phyloP scores from a whole-genome alignment of 371 early-diverging fungal genomes.

The Mycotypha africana region DNA sequence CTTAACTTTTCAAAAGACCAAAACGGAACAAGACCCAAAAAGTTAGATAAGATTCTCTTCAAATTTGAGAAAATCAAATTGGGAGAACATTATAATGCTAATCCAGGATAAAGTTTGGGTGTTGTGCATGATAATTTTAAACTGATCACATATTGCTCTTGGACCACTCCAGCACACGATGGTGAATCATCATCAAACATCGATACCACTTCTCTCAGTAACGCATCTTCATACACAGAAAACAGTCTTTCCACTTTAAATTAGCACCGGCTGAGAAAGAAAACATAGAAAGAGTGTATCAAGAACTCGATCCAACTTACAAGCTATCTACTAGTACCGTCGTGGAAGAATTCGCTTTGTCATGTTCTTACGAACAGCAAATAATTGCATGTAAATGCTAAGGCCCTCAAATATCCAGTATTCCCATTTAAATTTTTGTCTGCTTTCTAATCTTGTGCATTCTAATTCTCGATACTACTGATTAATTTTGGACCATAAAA shows the following conservation, averaged over 20 bases:
- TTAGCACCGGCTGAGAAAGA: constrained; percentile 5
- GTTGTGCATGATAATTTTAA: constrained; percentile 1
- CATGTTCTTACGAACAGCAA: constrained; percentile 15
- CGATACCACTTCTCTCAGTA: too few relatives aligned
- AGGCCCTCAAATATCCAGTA: too few relatives aligned
- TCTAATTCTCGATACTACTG: constrained; percentile 15
- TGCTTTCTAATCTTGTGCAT: constrained; percentile 12
- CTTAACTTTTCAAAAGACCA: too few relatives aligned
- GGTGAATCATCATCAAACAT: too few relatives aligned
- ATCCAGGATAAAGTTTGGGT: constrained; percentile 7
- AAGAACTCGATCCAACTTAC: constrained; percentile 4
- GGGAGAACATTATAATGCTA: constrained; percentile 9
- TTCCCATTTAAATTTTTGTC: too few relatives aligned
- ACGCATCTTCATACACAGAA: constrained; percentile 1
- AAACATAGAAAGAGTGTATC: constrained; percentile 8
- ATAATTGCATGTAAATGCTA: too few relatives aligned
- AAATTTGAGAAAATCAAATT: too few relatives aligned
- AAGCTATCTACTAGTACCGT: constrained; percentile 10
- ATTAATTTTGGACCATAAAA: constrained; percentile 4
- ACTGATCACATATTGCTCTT: not conserved
- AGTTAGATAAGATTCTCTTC: too few relatives aligned
- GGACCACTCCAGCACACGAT: too few relatives aligned
- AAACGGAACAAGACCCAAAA: too few relatives aligned
- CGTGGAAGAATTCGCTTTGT: constrained; percentile 12
- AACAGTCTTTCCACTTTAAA: not conserved